phyloP scores from a whole-genome alignment of 2,329 filamentous ascomycete species.

The Podosphaera aphanis region DNA sequence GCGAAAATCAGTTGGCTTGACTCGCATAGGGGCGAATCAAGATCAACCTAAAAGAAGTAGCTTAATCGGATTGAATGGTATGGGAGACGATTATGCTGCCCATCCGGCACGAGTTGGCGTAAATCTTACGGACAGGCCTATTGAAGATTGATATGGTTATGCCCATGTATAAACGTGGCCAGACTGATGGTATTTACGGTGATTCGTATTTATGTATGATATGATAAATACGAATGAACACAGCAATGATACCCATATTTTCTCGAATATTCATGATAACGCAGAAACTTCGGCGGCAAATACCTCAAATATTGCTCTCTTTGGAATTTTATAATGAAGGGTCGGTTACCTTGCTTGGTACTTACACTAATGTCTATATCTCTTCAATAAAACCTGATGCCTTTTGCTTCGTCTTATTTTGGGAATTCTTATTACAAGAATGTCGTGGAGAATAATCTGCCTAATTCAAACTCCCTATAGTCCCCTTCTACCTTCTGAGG shows the following conservation, averaged over 20 bases:
- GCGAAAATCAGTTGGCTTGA: slow-evolving; percentile 15
- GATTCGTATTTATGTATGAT: background rate
- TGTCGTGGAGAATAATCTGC: background rate
- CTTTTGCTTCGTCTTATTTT: background rate
- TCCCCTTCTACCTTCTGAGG: too few species aligned
- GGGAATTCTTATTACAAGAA: background rate
- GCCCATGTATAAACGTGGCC: background rate
- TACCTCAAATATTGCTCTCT: too few species aligned
- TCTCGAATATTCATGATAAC: background rate
- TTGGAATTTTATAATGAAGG: background rate
- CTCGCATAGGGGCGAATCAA: slow-evolving; percentile 16
- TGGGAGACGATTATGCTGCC: slow-evolving; percentile 19
- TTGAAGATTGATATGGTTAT: slow-evolving; percentile 36
- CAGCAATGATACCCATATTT: background rate
- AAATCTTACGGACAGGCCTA: slow-evolving; percentile 50
- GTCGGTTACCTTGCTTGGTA: background rate
- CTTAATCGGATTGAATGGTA: slow-evolving; percentile 9
- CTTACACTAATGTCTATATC: background rate
- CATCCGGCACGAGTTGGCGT: slow-evolving; percentile 25
- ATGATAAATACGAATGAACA: background rate
- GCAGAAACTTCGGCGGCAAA: background rate
- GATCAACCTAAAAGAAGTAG: slow-evolving; percentile 14
- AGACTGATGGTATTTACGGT: background rate
- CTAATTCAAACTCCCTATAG: too few species aligned
- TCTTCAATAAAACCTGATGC: background rate